A percentile compares a stretch with the other conserved stretches of the same genome.
Conservation (phyloP, 495 filamentous ascomycete genomes). For the Penicillium atrosanguineum region DNA sequence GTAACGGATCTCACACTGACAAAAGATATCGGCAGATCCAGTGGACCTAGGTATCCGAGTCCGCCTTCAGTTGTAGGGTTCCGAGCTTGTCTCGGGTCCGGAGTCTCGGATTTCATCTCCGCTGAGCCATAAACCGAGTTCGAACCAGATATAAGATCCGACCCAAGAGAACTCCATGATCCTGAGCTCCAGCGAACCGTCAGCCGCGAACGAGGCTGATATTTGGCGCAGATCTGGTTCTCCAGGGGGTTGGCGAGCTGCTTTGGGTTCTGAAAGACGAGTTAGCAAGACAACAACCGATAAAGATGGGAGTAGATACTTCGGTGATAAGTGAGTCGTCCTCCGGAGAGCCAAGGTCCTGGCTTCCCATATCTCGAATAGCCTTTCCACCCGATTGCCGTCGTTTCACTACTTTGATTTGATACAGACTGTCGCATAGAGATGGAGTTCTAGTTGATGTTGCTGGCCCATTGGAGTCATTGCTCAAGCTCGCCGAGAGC, state of each 20-base stretch:
- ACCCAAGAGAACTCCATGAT: conserved; percentile 11
- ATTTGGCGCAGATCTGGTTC: background rate
- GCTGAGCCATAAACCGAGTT: background rate
- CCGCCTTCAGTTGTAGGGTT: background rate
- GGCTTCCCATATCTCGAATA: background rate
- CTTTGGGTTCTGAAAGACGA: background rate
- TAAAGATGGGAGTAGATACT: conserved; percentile 1
- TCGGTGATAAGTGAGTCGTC: conserved; percentile 21
- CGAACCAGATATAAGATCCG: background rate
- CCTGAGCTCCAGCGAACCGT: conserved; percentile 26
- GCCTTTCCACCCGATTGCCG: background rate
- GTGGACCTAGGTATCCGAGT: conserved; percentile 6
- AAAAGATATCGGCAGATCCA: conserved; percentile 22
- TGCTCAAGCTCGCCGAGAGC: conserved; percentile 8
- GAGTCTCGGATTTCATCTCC: background rate
- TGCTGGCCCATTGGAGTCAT: conserved; percentile 9
- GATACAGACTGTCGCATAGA: conserved; percentile 18
- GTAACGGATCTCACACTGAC: conserved; percentile 18
- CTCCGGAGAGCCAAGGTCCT: background rate
- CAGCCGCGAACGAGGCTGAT: background rate
- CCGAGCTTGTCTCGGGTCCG: background rate
- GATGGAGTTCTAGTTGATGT: conserved; percentile 30
- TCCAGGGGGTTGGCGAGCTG: background rate
- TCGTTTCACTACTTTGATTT: conserved; percentile 20
- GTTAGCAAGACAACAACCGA: background rate